These are phyloP conservation scores for Alternaria viburni DNA, from an alignment of 2,329 filamentous ascomycete genomes.

Conservation along the genomic window DNA sequence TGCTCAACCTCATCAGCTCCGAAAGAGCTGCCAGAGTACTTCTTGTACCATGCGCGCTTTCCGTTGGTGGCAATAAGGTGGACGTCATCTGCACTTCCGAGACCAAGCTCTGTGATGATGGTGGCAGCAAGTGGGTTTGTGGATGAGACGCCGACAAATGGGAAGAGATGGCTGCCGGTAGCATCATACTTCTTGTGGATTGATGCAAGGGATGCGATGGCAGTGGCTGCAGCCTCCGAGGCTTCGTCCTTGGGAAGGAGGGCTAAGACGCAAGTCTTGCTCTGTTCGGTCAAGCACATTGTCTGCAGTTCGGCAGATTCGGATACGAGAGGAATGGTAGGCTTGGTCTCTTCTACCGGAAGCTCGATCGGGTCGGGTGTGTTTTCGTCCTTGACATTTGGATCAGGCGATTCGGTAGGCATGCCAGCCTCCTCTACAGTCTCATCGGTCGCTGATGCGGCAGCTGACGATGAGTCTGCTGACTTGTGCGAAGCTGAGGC, in stretches of 20 bases:
- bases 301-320: constrained; percentile 69
- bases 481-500: constrained; percentile 60
- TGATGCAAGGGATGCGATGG: constrained; percentile 66
- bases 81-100: constrained; percentile 61
- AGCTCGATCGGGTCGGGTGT: constrained; percentile 58
- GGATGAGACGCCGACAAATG: constrained; percentile 76
- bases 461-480: constrained; percentile 54
- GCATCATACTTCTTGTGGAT: constrained; percentile 77
- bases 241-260: constrained; percentile 49
- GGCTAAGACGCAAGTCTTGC: constrained; percentile 82
- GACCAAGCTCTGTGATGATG: constrained; percentile 67
- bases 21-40: constrained; percentile 66
- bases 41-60: constrained; percentile 85
- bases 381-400: constrained; percentile 54
- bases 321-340: constrained; percentile 70
- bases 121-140: constrained; percentile 63
- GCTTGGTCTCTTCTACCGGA: constrained; percentile 59
- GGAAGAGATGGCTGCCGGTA: constrained; percentile 74
- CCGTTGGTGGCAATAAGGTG: constrained; percentile 84
- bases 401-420: constrained; percentile 62
- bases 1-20: constrained; percentile 70
- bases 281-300: constrained; percentile 76
- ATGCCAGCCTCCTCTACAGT: constrained; percentile 56
- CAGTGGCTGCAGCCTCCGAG: constrained; percentile 54
- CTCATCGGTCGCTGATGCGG: constrained; percentile 58